Conservation (phyloP, 331 rosid genomes). For the Saraca asoca region DNA sequence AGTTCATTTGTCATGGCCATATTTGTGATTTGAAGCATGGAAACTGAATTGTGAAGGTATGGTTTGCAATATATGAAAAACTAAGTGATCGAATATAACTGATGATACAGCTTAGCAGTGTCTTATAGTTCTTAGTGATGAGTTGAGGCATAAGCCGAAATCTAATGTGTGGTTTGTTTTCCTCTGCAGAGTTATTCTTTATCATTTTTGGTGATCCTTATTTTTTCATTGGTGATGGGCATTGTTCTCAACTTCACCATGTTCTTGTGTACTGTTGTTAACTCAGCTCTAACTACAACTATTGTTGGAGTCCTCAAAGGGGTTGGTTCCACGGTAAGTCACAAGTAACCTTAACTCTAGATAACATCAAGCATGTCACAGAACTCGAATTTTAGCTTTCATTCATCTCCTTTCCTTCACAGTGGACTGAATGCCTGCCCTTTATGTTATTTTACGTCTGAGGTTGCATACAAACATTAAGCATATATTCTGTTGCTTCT, state of each 20-base stretch:
- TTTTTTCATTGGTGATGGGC: conserved; percentile 88
- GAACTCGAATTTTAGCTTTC: conserved; percentile 8
- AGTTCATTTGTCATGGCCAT: background rate
- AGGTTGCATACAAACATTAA: conserved; percentile 14
- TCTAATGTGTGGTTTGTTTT: conserved; percentile 26
- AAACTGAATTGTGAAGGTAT: conserved; percentile 18
- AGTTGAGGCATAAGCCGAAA: conserved; percentile 11
- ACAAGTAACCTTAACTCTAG: conserved; percentile 10
- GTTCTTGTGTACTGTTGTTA: conserved; percentile 94
- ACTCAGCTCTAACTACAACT: conserved; percentile 93
- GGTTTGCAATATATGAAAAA: conserved; percentile 22
- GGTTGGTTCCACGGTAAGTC: conserved; percentile 89
- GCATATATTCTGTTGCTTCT: conserved; percentile 28
- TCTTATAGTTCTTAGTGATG: conserved; percentile 18
- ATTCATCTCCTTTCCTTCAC: conserved; percentile 1
- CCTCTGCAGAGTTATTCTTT: conserved; percentile 75
- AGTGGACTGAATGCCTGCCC: conserved; percentile 8
- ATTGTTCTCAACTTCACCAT: conserved; percentile 95
- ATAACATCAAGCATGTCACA: conserved; percentile 21
- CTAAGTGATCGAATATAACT: conserved; percentile 8
- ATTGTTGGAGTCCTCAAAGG: conserved; percentile 98
- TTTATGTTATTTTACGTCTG: conserved; percentile 11
- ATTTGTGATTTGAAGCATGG: conserved; percentile 20
- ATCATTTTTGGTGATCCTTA: conserved; percentile 69
- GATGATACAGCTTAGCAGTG: conserved; percentile 9